A percentile compares a stretch with the other conserved stretches of the same genome.
Conservation (phyloP, 2,329 filamentous ascomycete genomes). For the Phialophora expanda region DNA sequence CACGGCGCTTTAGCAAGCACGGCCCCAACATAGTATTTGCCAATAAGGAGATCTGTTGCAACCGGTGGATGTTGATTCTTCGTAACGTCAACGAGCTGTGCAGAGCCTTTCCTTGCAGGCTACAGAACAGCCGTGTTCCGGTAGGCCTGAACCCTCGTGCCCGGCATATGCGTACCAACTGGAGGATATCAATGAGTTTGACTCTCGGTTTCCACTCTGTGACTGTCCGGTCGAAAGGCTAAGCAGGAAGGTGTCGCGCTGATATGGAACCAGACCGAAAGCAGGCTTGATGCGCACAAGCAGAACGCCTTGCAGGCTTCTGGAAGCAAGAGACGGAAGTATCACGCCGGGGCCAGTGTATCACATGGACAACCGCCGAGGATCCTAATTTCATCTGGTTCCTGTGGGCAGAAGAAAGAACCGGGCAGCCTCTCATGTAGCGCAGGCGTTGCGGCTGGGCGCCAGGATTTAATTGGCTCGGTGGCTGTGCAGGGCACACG, state of each 20-base stretch:
- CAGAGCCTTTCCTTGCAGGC: neutral
- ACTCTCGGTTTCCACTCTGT: neutral
- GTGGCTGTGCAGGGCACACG: neutral
- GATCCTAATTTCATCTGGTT: neutral
- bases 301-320: neutral
- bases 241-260: neutral
- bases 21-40: neutral
- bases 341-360: neutral
- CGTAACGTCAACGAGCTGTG: neutral
- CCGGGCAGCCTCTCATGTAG: neutral
- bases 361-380: neutral
- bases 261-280: neutral
- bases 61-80: slow-evolving; percentile 3
- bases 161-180: neutral
- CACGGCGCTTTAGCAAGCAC: neutral
- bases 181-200: neutral
- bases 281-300: neutral
- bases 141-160: neutral
- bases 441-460: neutral
- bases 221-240: neutral
- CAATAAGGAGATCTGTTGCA: neutral
- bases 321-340: neutral
- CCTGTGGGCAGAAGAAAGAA: neutral
- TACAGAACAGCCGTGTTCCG: neutral
- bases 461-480: neutral